Conservation (phyloP, 1,139 yeast species). For the Scheffersomyces titani region DNA sequence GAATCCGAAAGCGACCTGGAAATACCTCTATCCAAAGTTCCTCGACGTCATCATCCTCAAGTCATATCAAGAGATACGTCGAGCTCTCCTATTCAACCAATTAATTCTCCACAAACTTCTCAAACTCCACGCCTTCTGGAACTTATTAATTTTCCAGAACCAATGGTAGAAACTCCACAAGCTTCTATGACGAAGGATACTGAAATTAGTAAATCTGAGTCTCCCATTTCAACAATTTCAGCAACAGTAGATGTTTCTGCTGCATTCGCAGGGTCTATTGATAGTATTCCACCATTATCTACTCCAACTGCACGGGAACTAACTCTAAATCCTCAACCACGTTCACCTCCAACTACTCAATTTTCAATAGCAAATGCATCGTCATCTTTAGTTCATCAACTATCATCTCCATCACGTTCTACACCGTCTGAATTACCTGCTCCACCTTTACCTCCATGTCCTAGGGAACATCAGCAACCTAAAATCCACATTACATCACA, state of each 20-base stretch:
- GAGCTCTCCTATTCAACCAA: neutral
- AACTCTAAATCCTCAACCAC: neutral
- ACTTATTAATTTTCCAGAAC: neutral
- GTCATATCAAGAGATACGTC: neutral
- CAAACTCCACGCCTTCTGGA: neutral
- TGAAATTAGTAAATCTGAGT: neutral
- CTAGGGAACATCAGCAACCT: neutral
- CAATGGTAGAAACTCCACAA: neutral
- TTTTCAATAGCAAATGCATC: neutral
- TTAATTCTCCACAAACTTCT: neutral
- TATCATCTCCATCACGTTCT: neutral
- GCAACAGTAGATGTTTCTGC: neutral
- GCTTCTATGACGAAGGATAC: neutral
- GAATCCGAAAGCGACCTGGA: constrained; percentile 19
- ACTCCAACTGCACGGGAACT: neutral
- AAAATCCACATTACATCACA: neutral
- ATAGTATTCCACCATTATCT: constrained; percentile 1
- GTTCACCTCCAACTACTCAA: constrained; percentile 2
- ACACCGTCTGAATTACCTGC: neutral
- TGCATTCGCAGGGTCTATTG: neutral
- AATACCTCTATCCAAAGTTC: neutral
- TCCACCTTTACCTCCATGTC: neutral
- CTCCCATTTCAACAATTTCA: neutral
- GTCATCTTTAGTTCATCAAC: neutral
- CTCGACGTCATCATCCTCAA: neutral